A percentile compares a stretch with the other conserved stretches of the same genome.
These are phyloP conservation scores for Ophiorrhiza pumila DNA, from an alignment of 257 asterid species.

Conservation along the genomic window DNA sequence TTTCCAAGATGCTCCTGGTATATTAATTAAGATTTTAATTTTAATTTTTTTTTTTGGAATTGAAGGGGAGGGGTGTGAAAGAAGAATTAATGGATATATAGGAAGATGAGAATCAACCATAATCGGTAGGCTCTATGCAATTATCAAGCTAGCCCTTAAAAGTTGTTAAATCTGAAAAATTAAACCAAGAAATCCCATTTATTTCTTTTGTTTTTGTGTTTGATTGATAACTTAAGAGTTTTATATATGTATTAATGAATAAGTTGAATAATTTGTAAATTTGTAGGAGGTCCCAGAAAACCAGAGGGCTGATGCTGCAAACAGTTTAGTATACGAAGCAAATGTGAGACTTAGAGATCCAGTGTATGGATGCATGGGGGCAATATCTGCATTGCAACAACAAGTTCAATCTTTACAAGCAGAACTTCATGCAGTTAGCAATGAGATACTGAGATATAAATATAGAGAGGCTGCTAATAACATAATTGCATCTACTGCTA, in stretches of 20 bases:
- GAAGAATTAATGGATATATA: too few relatives aligned
- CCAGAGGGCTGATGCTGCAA: constrained; percentile 85
- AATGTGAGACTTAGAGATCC: constrained; percentile 88
- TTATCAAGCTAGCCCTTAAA: too few relatives aligned
- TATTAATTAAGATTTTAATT: neutral
- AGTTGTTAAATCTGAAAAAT: too few relatives aligned
- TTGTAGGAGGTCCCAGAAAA: constrained; percentile 69
- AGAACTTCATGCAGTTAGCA: constrained; percentile 66
- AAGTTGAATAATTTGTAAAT: neutral
- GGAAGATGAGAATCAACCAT: too few relatives aligned
- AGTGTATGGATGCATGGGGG: constrained; percentile 96
- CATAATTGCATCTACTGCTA: constrained; percentile 42
- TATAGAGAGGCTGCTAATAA: constrained; percentile 73
- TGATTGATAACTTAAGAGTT: too few relatives aligned
- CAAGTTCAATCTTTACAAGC: constrained; percentile 69
- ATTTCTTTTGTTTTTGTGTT: too few relatives aligned
- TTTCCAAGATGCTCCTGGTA: constrained; percentile 94
- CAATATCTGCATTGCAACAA: constrained; percentile 75
- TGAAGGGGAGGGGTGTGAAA: too few relatives aligned
- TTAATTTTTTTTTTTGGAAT: neutral
- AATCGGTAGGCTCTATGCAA: too few relatives aligned
- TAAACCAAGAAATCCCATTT: too few relatives aligned
- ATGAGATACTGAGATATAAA: constrained; percentile 65
- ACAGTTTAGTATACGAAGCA: constrained; percentile 88
- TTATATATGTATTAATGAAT: too few relatives aligned